phyloP scores from a whole-genome alignment of 1,139 yeast species.

The Taphrina wiesneri region DNA sequence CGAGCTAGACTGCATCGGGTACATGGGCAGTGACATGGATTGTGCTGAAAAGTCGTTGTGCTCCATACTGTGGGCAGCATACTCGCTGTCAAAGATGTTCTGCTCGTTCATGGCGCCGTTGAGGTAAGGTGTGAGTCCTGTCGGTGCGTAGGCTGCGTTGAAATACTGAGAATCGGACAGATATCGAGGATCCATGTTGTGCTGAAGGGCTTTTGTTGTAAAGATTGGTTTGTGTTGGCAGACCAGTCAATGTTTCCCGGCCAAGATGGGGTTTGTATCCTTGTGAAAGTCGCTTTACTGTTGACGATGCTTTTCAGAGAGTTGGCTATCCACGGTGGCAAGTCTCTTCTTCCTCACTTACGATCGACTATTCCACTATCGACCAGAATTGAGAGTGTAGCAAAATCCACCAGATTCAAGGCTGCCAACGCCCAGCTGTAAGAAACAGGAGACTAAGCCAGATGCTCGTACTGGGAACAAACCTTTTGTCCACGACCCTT shows the following conservation, averaged over 20 bases:
- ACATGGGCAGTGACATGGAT: not conserved
- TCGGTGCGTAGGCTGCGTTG: not conserved
- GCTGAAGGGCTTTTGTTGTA: too few species aligned
- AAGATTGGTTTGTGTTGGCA: too few species aligned
- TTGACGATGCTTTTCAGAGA: too few species aligned
- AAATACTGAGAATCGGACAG: constrained; percentile 5
- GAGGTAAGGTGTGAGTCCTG: constrained; percentile 15
- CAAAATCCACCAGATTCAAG: not conserved
- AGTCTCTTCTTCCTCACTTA: too few species aligned
- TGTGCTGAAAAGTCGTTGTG: constrained; percentile 1
- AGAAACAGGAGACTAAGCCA: not conserved
- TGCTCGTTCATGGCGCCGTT: not conserved
- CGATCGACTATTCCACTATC: too few species aligned
- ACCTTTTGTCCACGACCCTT: too few species aligned
- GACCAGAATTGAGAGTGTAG: too few species aligned
- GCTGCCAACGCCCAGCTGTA: not conserved
- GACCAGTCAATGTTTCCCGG: too few species aligned
- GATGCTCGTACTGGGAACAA: not conserved
- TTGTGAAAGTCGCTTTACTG: too few species aligned
- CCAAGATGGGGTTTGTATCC: not conserved
- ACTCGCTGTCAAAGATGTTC: constrained; percentile 4
- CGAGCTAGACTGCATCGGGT: not conserved
- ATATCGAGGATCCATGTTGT: constrained; percentile 11
- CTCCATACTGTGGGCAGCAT: constrained; percentile 6
- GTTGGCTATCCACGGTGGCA: too few species aligned